Evolutionary conservation across 2,329 filamentous ascomycete genomes (phyloP), one percentile per base, ranked within the genome.

Genomic region (Sarocladium brachiariae): DNA sequence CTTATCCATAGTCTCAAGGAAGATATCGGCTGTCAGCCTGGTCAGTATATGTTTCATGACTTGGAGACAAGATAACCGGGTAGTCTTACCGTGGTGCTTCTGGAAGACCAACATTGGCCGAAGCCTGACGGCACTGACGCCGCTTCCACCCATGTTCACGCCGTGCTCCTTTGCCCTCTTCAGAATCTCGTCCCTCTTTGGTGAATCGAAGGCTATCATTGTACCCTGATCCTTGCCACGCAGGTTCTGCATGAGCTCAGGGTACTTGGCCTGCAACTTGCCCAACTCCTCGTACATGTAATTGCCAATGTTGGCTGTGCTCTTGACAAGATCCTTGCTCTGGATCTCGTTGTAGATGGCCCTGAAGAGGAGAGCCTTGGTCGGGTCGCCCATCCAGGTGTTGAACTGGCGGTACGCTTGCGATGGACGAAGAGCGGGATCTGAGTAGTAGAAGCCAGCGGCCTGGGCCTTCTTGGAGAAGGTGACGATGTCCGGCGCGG

Each of bases 381-480:
- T 84, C 14, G 90, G 90, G 71, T 96, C 90, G 61, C 90, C 90
- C 85, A 96, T 95, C 90, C 90, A 96, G 45, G 89, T 96, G 77
- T 96, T 96, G 78, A 96, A 96, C 71, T 96, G 90, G 55, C 90
- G 84, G 76, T 95, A 96, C 4, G 91, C 86, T 77, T 90, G 91
- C 76, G 95, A 95, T 55, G 90, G 90, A 14, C 87, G 78, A 58
- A 96, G 77, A 35, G 81, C 83, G 8, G 82, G 78, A 76, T 93
- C 85, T 54, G 86, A 86, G 65, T 84, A 96, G 77, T 93, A 96
- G 78, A 93, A 96, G 31, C 90, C 90, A 7, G 90, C 90, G 2
- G 90, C 88, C 72, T 96, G 90, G 2, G 90, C 91, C 77, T 96
- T 96, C 77, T 96, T 96, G 63, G 83, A 88, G 73, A 96, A 96